Evolutionary conservation across 352 stramenopile genomes (phyloP).

Genomic region (Globisporangium lucens): DNA sequence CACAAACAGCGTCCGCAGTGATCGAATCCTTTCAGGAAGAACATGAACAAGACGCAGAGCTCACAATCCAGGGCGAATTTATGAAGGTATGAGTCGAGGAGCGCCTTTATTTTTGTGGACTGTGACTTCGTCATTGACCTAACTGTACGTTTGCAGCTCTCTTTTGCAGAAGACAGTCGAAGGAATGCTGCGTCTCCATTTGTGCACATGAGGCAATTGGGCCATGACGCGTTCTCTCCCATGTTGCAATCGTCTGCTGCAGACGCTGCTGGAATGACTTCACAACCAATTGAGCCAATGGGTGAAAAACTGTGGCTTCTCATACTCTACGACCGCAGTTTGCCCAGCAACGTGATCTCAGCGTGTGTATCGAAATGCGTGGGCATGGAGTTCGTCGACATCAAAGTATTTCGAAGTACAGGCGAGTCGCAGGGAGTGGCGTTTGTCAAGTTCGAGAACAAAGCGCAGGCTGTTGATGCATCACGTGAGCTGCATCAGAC

Average conservation of each 20-base stretch:
- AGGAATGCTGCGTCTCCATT: background rate
- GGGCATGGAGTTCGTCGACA: slow-evolving; percentile 83
- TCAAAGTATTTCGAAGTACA: slow-evolving; percentile 66
- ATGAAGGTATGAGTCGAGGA: slow-evolving; percentile 37
- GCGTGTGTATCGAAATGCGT: slow-evolving; percentile 47
- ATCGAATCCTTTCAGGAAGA: slow-evolving; percentile 55
- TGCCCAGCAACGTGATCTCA: slow-evolving; percentile 65
- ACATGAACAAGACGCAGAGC: slow-evolving; percentile 18
- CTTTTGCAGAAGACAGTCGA: slow-evolving; percentile 37
- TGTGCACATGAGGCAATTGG: slow-evolving; percentile 11
- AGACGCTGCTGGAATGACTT: slow-evolving; percentile 8
- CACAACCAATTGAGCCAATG: slow-evolving; percentile 2
- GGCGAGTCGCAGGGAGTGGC: slow-evolving; percentile 64
- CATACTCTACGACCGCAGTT: slow-evolving; percentile 58
- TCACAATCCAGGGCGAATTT: slow-evolving; percentile 31
- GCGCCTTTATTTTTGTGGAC: background rate
- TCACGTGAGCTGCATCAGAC: slow-evolving; percentile 55
- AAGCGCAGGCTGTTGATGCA: slow-evolving; percentile 40
- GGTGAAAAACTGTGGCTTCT: slow-evolving; percentile 60
- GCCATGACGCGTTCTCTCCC: slow-evolving; percentile 3
- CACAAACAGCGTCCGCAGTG: slow-evolving; percentile 44
- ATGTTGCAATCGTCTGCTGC: background rate
- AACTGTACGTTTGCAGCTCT: slow-evolving; percentile 26
- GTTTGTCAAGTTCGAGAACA: slow-evolving; percentile 73
- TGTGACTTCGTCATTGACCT: background rate